phyloP scores from a whole-genome alignment of 106 monocot genomes.

The Triglochin maritima region DNA sequence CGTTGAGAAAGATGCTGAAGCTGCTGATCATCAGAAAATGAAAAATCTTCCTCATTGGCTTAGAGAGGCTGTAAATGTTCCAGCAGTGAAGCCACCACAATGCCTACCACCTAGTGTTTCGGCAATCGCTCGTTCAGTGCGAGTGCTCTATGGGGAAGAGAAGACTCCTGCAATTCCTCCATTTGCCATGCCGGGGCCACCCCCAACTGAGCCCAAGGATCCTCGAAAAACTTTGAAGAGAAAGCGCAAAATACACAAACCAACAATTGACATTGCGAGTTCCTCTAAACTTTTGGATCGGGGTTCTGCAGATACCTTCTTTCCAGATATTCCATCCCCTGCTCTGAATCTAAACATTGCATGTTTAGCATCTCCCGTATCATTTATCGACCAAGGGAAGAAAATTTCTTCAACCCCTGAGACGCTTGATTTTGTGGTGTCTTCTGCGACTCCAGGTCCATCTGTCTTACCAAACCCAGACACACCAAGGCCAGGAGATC shows the following conservation, averaged over 20 bases:
- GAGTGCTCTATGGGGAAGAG: conserved; percentile 61
- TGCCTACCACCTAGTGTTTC: conserved; percentile 57
- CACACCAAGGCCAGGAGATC: conserved; percentile 3
- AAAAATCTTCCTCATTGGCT: conserved; percentile 95
- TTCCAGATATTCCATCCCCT: not conserved
- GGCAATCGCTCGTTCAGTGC: conserved; percentile 66
- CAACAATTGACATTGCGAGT: not conserved
- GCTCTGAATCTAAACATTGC: conserved; percentile 42
- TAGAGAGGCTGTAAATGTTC: conserved; percentile 59
- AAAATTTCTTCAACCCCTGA: conserved; percentile 14
- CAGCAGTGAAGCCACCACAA: conserved; percentile 29
- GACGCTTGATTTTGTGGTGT: conserved; percentile 8
- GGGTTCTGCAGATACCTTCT: conserved; percentile 4
- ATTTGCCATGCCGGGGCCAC: conserved; percentile 47
- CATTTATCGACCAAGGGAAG: conserved; percentile 9
- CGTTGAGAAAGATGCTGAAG: conserved; percentile 11
- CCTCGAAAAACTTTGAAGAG: conserved; percentile 54
- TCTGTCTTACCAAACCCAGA: conserved; percentile 9
- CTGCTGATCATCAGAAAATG: conserved; percentile 29
- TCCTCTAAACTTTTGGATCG: conserved; percentile 7
- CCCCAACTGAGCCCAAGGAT: conserved; percentile 52
- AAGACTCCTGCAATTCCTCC: conserved; percentile 48
- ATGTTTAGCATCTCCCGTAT: conserved; percentile 20
- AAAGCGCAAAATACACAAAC: conserved; percentile 33
- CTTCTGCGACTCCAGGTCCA: conserved; percentile 13